Evolutionary conservation across 176 grass and related monocot genomes (phyloP).

Genomic region (Stipa capillata): DNA sequence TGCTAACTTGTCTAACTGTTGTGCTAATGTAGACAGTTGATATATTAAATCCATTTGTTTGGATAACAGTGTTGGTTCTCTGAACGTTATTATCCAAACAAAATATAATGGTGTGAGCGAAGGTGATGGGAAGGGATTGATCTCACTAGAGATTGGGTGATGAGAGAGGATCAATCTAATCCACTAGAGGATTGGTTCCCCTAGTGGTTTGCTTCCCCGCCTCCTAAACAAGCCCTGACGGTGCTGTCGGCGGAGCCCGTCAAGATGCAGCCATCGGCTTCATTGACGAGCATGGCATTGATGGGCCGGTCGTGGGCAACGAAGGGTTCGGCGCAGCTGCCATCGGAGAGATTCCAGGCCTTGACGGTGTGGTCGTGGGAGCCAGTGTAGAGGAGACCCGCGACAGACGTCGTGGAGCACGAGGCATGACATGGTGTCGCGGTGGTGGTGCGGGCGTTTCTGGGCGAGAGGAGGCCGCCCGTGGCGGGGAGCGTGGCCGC

Average conservation of each 20-base stretch:
- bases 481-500: conserved; percentile 51
- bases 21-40: no score
- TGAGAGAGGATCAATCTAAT: no score
- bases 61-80: no score
- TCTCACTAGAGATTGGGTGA: no score
- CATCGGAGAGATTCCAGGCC: conserved; percentile 65
- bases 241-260: conserved; percentile 62
- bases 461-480: conserved; percentile 18
- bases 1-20: no score
- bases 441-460: conserved; percentile 37
- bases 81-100: no score
- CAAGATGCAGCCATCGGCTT: conserved; percentile 75
- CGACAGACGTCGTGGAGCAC: conserved; percentile 54
- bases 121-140: no score
- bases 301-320: conserved; percentile 60
- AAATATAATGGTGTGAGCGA: no score
- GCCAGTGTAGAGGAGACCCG: conserved; percentile 65
- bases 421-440: conserved; percentile 61
- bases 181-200: no score
- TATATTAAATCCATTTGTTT: no score
- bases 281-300: conserved; percentile 65
- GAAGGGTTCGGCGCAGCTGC: conserved; percentile 63
- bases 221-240: no score
- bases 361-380: conserved; percentile 72
- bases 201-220: no score